Conservation (phyloP, 345 rosid species). For the Brassica carinata region DNA sequence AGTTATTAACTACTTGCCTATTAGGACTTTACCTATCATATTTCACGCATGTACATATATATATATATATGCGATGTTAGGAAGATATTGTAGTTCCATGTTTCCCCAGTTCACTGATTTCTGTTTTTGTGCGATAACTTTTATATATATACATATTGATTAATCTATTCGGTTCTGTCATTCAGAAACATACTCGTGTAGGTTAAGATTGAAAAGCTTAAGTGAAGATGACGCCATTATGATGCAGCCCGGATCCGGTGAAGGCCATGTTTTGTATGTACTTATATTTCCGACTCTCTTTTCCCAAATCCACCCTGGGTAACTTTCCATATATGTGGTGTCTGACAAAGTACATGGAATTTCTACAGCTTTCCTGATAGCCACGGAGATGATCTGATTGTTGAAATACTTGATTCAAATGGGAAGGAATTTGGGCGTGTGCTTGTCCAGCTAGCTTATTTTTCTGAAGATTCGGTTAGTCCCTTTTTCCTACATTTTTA, state of each 20-base stretch:
- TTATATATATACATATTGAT: constrained; percentile 5
- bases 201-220: constrained; percentile 79
- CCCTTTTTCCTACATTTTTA: constrained; percentile 16
- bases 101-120: not conserved
- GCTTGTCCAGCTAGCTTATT: constrained; percentile 78
- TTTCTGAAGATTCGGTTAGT: constrained; percentile 74
- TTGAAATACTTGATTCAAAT: constrained; percentile 84
- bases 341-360: constrained; percentile 34
- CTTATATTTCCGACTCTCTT: constrained; percentile 11
- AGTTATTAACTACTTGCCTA: constrained; percentile 13
- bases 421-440: constrained; percentile 90
- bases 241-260: constrained; percentile 97
- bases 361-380: constrained; percentile 91
- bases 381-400: constrained; percentile 87
- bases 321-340: constrained; percentile 22
- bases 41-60: not conserved
- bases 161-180: constrained; percentile 17
- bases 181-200: constrained; percentile 80
- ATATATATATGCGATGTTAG: not conserved
- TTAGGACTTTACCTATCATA: constrained; percentile 4
- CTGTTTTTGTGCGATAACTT: not conserved
- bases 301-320: not conserved
- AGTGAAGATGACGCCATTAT: constrained; percentile 71
- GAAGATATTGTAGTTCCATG: not conserved
- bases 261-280: constrained; percentile 91